Conservation (phyloP, 1,284 basidiomycete genomes). For the Puccinia horiana region DNA sequence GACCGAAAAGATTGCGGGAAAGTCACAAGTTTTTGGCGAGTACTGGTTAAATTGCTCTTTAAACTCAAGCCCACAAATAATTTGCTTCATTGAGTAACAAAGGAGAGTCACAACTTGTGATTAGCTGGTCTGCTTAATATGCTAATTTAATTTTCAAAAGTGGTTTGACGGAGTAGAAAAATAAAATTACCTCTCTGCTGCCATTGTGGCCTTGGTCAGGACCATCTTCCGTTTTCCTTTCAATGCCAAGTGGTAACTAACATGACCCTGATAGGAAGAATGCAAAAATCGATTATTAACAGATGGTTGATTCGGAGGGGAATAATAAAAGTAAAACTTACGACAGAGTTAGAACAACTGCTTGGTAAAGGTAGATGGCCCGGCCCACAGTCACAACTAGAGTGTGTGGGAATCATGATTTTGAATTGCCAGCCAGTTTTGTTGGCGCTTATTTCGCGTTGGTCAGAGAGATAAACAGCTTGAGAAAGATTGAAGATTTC, state of each 20-base stretch:
- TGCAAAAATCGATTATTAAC: background rate
- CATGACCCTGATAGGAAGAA: constrained; percentile 21
- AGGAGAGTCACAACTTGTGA: background rate
- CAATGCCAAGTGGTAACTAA: constrained; percentile 18
- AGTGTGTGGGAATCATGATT: constrained; percentile 10
- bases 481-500: constrained; percentile 19
- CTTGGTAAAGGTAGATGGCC: constrained; percentile 37
- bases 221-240: constrained; percentile 16
- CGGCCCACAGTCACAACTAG: constrained; percentile 9
- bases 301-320: background rate
- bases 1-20: background rate
- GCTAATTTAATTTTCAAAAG: no score
- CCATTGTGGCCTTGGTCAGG: background rate
- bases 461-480: constrained; percentile 2
- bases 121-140: background rate
- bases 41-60: background rate
- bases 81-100: background rate
- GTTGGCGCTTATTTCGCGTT: background rate
- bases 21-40: background rate
- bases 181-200: background rate
- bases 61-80: constrained; percentile 17
- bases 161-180: no score
- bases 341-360: constrained; percentile 24
- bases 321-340: background rate
- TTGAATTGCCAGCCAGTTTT: constrained; percentile 25